Evolutionary conservation across 495 filamentous ascomycete genomes (phyloP).

Genomic region (Trichocladium antarcticum): DNA sequence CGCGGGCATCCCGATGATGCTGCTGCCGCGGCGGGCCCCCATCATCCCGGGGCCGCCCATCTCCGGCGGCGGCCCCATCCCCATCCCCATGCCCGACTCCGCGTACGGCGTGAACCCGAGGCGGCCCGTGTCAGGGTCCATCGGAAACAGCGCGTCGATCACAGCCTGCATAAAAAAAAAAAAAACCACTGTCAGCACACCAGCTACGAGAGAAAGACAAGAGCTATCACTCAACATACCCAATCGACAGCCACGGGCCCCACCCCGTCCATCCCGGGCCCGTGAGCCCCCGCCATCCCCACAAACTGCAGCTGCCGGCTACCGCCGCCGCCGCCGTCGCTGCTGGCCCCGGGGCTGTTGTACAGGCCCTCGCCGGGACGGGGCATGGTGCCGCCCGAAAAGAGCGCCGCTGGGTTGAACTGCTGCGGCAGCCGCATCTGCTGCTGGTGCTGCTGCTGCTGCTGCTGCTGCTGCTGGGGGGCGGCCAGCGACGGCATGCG

Average conservation of each 20-base stretch:
- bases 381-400: neutral
- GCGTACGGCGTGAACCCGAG: slow-evolving; percentile 13
- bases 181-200: too few relatives aligned
- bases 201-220: too few relatives aligned
- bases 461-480: too few relatives aligned
- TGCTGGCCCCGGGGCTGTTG: slow-evolving; percentile 28
- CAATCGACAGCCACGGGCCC: too few relatives aligned
- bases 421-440: neutral
- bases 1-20: too few relatives aligned
- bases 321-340: slow-evolving; percentile 22
- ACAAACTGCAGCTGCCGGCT: slow-evolving; percentile 8
- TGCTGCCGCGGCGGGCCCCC: too few relatives aligned
- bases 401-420: slow-evolving; percentile 10
- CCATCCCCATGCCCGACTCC: neutral
- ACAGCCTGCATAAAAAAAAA: slow-evolving; percentile 18
- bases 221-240: too few relatives aligned
- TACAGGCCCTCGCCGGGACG: too few relatives aligned
- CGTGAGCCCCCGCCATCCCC: too few relatives aligned
- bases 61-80: too few relatives aligned
- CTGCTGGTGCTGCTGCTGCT: neutral
- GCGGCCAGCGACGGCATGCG: neutral
- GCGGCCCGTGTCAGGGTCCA: slow-evolving; percentile 30
- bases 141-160: slow-evolving; percentile 26
- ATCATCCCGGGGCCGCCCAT: too few relatives aligned
- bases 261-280: too few relatives aligned